Conservation (phyloP, 2,329 filamentous ascomycete species). For the Fusarium subglutinans region DNA sequence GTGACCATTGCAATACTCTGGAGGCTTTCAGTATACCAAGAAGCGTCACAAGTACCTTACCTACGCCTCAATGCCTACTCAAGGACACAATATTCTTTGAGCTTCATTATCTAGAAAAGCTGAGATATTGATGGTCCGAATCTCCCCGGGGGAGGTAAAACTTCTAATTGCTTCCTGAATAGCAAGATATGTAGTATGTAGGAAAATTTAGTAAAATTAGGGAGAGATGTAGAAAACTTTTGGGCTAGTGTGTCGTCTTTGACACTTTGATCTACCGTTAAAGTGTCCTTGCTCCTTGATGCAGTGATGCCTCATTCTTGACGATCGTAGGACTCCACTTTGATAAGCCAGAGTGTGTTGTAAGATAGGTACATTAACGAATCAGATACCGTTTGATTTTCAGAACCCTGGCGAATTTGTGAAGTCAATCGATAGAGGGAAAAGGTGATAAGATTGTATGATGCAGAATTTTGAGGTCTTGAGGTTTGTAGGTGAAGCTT, state of each 20-base stretch:
- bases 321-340: background rate
- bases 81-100: background rate
- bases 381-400: background rate
- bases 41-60: background rate
- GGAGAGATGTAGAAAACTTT: too few relatives aligned
- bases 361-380: background rate
- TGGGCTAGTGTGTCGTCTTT: background rate
- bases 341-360: background rate
- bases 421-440: too few relatives aligned
- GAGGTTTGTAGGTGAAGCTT: background rate
- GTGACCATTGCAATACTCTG: background rate
- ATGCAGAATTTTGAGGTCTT: background rate
- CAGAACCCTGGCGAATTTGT: background rate
- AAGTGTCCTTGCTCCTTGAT: background rate
- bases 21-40: background rate
- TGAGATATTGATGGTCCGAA: background rate
- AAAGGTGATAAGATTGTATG: too few relatives aligned
- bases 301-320: background rate
- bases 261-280: background rate
- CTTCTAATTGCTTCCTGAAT: background rate
- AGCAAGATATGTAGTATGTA: background rate
- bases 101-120: background rate
- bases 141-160: background rate
- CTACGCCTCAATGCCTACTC: fast-evolving
- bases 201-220: background rate